Conservation (phyloP, 2,329 filamentous ascomycete genomes). For the Diaporthe helianthi region DNA sequence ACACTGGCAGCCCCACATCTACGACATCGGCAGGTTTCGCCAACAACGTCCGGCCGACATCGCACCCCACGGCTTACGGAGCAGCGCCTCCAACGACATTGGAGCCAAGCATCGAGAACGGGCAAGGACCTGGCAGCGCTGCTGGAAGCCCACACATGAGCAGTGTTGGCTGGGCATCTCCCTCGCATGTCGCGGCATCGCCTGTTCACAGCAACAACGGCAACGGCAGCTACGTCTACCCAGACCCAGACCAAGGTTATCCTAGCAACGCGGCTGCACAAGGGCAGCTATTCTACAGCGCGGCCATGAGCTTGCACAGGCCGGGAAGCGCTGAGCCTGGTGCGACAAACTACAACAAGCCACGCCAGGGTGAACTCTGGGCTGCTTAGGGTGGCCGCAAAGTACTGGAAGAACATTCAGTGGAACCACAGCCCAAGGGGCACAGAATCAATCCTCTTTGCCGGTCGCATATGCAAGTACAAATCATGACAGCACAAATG, state of each 20-base stretch:
- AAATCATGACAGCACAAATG: neutral
- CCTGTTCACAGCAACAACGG: conserved; percentile 67
- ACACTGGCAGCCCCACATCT: conserved; percentile 73
- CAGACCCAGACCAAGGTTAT: conserved; percentile 77
- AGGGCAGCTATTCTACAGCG: conserved; percentile 73
- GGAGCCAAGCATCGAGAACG: conserved; percentile 83
- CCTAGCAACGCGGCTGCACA: conserved; percentile 61
- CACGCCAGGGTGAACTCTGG: conserved; percentile 63
- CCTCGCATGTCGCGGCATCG: conserved; percentile 71
- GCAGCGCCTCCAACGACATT: conserved; percentile 74
- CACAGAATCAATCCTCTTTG: neutral
- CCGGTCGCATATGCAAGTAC: neutral
- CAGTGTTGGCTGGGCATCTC: conserved; percentile 85
- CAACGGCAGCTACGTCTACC: conserved; percentile 73
- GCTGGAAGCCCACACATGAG: conserved; percentile 86
- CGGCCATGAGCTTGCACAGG: conserved; percentile 66
- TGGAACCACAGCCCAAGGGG: neutral
- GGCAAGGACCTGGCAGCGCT: conserved; percentile 73
- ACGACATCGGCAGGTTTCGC: conserved; percentile 69
- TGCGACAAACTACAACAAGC: conserved; percentile 65
- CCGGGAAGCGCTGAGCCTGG: conserved; percentile 77
- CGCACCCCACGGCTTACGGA: conserved; percentile 83
- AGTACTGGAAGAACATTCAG: too few species aligned
- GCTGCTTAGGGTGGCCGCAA: conserved; percentile 38
- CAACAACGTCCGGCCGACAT: conserved; percentile 73